These are phyloP conservation scores for Globisporangium carolinianum DNA, from an alignment of 352 stramenopile genomes.

Conservation along the genomic window DNA sequence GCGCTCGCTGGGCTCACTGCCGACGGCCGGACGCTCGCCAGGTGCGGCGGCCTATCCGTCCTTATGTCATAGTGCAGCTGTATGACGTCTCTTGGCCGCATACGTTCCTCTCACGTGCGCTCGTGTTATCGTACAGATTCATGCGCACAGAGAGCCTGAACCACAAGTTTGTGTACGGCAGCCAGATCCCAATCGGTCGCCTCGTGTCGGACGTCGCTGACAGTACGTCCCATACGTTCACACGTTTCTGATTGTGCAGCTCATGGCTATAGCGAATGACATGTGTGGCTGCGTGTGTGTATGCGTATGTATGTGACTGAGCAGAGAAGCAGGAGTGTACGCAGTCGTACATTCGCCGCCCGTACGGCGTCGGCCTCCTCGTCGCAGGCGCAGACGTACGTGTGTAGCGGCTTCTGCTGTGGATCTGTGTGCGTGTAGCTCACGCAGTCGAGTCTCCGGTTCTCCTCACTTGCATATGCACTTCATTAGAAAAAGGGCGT, in stretches of 20 bases:
- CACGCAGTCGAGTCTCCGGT: not conserved
- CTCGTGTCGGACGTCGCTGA: slow-evolving; percentile 97
- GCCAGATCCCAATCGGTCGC: slow-evolving; percentile 89
- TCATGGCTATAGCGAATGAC: not conserved
- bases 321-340: slow-evolving; percentile 96
- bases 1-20: slow-evolving; percentile 96
- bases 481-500: slow-evolving; percentile 90
- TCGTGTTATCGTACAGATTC: slow-evolving; percentile 38
- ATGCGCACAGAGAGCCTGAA: slow-evolving; percentile 98
- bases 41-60: slow-evolving; percentile 13
- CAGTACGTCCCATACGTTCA: slow-evolving; percentile 27
- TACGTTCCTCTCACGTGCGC: no score
- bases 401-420: not conserved
- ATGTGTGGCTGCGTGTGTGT: not conserved
- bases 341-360: slow-evolving; percentile 97
- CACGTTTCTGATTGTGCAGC: no score
- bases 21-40: slow-evolving; percentile 93
- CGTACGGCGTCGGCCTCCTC: slow-evolving; percentile 97
- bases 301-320: slow-evolving; percentile 1
- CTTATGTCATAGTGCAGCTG: no score
- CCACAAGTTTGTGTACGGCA: slow-evolving; percentile 99
- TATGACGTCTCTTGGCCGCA: no score
- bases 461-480: no score
- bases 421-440: slow-evolving; percentile 19
- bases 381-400: slow-evolving; percentile 85